Base-by-base conservation (phyloP, 2,329 filamentous ascomycete genomes). In the Penicillium brevicompactum region DNA sequence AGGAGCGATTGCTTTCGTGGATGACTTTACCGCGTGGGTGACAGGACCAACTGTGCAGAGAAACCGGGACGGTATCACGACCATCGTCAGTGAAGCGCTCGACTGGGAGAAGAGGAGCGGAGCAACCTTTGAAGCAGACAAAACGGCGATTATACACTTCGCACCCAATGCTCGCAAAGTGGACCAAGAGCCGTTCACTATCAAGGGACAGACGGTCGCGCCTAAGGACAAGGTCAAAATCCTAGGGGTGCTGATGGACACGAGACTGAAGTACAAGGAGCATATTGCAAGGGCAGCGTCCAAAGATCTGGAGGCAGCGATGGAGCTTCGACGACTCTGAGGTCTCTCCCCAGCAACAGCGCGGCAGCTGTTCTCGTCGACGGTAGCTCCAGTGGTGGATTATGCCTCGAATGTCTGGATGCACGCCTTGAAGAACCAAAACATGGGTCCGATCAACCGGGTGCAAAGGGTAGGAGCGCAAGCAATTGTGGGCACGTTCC, bases 361-460 rank as follows among this genome's bases (percentile, higher is more conserved):
- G 59, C 53, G 52, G 45, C 50, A 60, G 41, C 38, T 60, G 16
- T 60, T 60, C n/a, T 46, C 41, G 30, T 59, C 61, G 24, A 68
- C 55, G 14, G 64, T 68, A 11, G 55, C 61, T 0, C 64, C 60
- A 41, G 58, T 63, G 3, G 58, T 68, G 6, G 64, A 68, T 37
- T 69, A 68, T 32, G 60, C 60, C 5, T 65, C 59, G 5, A 61
- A 58, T 43, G 53, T 67, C 30, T 67, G 53, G 65, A 66, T 62
- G 49, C 55, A 63, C 48, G 55, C 52, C 1, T 62, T 11, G 27
- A 55, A 56, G 31, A 18, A 58, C 42, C 55, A 55, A n/a, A 16
- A 16, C 32, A 56, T 52, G 7, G 42, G 44, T 24, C 51, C 49
- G 13, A 60, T 66, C 9, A 63, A 64, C 31, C 40, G 63, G 14